phyloP scores from a whole-genome alignment of 2,329 filamentous ascomycete species.

The Penicillium aurantiogriseum region DNA sequence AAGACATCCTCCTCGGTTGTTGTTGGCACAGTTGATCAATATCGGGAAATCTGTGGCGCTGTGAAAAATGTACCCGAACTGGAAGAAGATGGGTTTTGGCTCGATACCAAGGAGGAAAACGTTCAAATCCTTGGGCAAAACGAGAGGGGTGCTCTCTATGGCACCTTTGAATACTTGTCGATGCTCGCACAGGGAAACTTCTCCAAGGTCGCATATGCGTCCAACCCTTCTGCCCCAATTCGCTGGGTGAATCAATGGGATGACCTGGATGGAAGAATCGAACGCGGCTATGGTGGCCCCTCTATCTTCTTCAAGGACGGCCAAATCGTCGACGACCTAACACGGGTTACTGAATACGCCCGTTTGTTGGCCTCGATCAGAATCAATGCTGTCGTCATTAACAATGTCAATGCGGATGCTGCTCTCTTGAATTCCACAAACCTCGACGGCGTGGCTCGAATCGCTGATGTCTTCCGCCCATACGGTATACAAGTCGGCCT shows the following conservation, averaged over 20 bases:
- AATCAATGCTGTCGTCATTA: conserved; percentile 65
- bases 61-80: conserved; percentile 25
- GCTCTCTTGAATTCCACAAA: conserved; percentile 56
- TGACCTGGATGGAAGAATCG: conserved; percentile 65
- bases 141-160: conserved; percentile 67
- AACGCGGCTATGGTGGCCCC: conserved; percentile 65
- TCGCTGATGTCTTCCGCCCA: conserved; percentile 65
- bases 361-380: conserved; percentile 65
- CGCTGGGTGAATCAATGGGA: conserved; percentile 75
- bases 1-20: conserved; percentile 24
- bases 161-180: conserved; percentile 67
- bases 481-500: conserved; percentile 66
- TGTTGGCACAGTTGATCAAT: conserved; percentile 35
- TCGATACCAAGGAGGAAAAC: conserved; percentile 48
- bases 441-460: conserved; percentile 59
- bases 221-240: conserved; percentile 60
- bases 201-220: conserved; percentile 47
- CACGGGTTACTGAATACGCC: conserved; percentile 61
- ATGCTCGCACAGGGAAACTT: conserved; percentile 61
- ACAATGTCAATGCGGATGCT: conserved; percentile 70
- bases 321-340: conserved; percentile 56
- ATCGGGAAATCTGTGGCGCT: conserved; percentile 25
- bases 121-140: conserved; percentile 46
- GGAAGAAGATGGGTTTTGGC: conserved; percentile 56
- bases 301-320: conserved; percentile 68